Conservation (phyloP, 2,329 filamentous ascomycete genomes). For the Rhynchosporium secalis region DNA sequence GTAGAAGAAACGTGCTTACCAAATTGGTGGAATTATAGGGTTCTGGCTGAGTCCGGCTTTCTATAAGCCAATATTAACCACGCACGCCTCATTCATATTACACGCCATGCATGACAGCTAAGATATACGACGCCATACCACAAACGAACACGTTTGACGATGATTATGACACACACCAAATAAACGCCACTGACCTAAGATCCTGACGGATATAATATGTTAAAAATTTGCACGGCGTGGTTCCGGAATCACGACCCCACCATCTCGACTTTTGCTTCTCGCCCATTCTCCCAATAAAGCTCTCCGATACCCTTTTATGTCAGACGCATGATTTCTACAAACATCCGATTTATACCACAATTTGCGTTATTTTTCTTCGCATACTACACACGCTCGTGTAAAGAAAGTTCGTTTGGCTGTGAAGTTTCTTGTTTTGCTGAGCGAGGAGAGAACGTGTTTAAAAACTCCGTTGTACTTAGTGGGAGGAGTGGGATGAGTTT, state of each 20-base stretch:
- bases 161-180: slow-evolving; percentile 27
- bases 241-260: slow-evolving; percentile 9
- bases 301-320: slow-evolving; percentile 9
- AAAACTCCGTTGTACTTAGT: neutral
- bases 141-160: slow-evolving; percentile 26
- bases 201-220: slow-evolving; percentile 17
- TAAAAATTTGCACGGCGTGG: neutral
- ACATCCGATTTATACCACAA: slow-evolving; percentile 15
- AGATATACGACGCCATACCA: slow-evolving; percentile 20
- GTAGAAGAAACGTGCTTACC: slow-evolving; percentile 34
- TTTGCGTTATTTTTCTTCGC: neutral
- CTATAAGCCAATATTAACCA: slow-evolving; percentile 42
- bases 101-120: slow-evolving; percentile 10
- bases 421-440: neutral
- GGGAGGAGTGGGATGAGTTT: neutral
- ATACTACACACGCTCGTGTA: slow-evolving; percentile 5
- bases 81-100: neutral
- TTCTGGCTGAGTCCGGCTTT: slow-evolving; percentile 62
- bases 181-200: slow-evolving; percentile 24
- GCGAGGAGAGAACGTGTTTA: neutral
- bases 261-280: neutral
- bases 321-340: neutral
- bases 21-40: slow-evolving; percentile 45
- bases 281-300: slow-evolving; percentile 1
- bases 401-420: neutral